Conservation (phyloP, 805 yeast species). For the Ogataea degrootiae region DNA sequence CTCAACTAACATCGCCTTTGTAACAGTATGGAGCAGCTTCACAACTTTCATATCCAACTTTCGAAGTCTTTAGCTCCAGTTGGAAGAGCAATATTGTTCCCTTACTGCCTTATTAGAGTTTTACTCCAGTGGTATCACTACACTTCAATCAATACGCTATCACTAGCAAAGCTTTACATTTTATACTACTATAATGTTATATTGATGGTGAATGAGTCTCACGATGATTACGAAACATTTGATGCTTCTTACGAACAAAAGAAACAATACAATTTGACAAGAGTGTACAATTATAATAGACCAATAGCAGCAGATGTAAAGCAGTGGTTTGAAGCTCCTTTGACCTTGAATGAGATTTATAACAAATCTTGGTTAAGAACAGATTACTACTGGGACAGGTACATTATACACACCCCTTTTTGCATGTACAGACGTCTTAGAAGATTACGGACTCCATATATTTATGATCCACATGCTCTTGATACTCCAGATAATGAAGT, state of each 20-base stretch:
- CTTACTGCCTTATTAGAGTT: slow-evolving; percentile 20
- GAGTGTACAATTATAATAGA: slow-evolving; percentile 14
- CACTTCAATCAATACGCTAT: slow-evolving; percentile 10
- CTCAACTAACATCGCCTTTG: too few relatives aligned
- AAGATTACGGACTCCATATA: not conserved
- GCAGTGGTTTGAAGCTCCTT: slow-evolving; percentile 24
- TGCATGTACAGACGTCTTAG: slow-evolving; percentile 22
- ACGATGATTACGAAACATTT: slow-evolving; percentile 19
- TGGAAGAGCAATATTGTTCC: slow-evolving; percentile 21
- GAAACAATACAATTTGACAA: slow-evolving; percentile 11
- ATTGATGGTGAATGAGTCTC: slow-evolving; percentile 21
- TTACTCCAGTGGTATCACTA: slow-evolving; percentile 18
- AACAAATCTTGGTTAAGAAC: slow-evolving; percentile 29
- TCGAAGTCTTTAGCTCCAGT: slow-evolving; percentile 9
- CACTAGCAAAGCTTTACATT: slow-evolving; percentile 15
- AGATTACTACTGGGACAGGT: slow-evolving; percentile 36
- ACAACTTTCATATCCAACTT: not conserved
- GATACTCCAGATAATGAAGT: not conserved
- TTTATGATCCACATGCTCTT: not conserved
- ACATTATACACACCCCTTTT: slow-evolving; percentile 32
- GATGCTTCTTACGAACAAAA: slow-evolving; percentile 18
- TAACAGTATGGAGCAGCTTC: not conserved
- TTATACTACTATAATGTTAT: slow-evolving; percentile 20
- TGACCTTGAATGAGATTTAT: slow-evolving; percentile 10
- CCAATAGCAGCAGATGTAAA: slow-evolving; percentile 16